phyloP scores from a whole-genome alignment of 2,329 filamentous ascomycete genomes.

The Tolypocladium sp. region DNA sequence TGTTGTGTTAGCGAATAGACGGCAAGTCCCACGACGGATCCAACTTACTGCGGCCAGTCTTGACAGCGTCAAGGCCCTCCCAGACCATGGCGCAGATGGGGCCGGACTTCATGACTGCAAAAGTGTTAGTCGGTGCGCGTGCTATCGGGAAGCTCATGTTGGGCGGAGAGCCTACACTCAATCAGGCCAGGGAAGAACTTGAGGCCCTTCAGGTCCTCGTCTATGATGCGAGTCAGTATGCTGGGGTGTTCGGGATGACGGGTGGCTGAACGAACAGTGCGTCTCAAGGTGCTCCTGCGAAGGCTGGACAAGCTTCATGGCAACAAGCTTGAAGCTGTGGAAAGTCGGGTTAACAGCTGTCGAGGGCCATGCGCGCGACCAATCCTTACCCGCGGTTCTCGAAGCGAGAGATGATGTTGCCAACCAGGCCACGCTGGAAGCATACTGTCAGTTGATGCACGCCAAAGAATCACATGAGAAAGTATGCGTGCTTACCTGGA shows the following conservation, averaged over 20 bases:
- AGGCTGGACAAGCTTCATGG: conserved; percentile 89
- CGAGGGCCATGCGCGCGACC: neutral
- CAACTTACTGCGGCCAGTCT: conserved; percentile 81
- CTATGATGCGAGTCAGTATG: conserved; percentile 28
- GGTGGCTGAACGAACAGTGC: conserved; percentile 58
- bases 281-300: conserved; percentile 93
- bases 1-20: conserved; percentile 1
- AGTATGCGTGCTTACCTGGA: conserved; percentile 63
- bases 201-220: conserved; percentile 78
- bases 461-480: neutral
- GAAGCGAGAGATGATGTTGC: conserved; percentile 96
- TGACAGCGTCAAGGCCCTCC: conserved; percentile 98
- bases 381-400: conserved; percentile 76
- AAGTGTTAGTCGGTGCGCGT: conserved; percentile 4
- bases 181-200: conserved; percentile 89
- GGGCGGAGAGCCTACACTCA: conserved; percentile 55
- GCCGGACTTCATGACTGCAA: conserved; percentile 85
- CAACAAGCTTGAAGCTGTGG: conserved; percentile 87
- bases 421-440: conserved; percentile 83
- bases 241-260: conserved; percentile 1
- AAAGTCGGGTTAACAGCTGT: neutral
- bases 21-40: neutral
- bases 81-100: conserved; percentile 99
- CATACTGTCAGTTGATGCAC: conserved; percentile 10
- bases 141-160: neutral